phyloP scores from a whole-genome alignment of 169 alveolate genomes.

The Ophryocystis elektroscirrha region DNA sequence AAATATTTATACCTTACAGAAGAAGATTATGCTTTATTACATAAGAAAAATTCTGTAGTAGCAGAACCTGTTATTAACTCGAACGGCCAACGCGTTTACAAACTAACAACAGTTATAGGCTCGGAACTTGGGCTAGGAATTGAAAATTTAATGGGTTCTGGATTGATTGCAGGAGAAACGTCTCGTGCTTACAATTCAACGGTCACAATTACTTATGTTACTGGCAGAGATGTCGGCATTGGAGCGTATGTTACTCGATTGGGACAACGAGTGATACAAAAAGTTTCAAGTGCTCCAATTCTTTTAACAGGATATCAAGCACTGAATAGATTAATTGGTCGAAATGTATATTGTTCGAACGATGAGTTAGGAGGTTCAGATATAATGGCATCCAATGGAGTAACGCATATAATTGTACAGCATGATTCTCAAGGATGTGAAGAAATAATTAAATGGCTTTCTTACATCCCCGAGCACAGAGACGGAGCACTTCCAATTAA shows the following conservation, averaged over 20 bases:
- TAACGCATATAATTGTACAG: conserved; percentile 46
- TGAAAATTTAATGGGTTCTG: conserved; percentile 51
- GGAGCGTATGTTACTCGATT: conserved; percentile 58
- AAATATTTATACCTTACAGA: conserved; percentile 38
- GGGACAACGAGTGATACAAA: conserved; percentile 53
- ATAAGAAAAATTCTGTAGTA: conserved; percentile 25
- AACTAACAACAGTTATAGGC: conserved; percentile 17
- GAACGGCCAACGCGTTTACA: conserved; percentile 24
- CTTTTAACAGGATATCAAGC: conserved; percentile 58
- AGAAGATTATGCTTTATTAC: conserved; percentile 22
- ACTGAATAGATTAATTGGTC: conserved; percentile 45
- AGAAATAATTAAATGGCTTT: conserved; percentile 41
- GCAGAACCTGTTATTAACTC: conserved; percentile 28
- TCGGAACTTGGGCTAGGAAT: conserved; percentile 37
- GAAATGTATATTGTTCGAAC: conserved; percentile 50
- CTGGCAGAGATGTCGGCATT: conserved; percentile 59
- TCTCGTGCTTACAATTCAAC: conserved; percentile 50
- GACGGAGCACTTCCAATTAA: conserved; percentile 33
- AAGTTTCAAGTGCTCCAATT: conserved; percentile 42
- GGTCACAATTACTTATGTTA: conserved; percentile 49
- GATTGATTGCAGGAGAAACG: conserved; percentile 60
- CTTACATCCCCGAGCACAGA: conserved; percentile 43
- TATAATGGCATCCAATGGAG: conserved; percentile 55
- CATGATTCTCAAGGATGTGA: conserved; percentile 46
- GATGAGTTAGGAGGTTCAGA: conserved; percentile 62